phyloP scores from a whole-genome alignment of 805 yeast species.

The Saccharomycopsis sp. region DNA sequence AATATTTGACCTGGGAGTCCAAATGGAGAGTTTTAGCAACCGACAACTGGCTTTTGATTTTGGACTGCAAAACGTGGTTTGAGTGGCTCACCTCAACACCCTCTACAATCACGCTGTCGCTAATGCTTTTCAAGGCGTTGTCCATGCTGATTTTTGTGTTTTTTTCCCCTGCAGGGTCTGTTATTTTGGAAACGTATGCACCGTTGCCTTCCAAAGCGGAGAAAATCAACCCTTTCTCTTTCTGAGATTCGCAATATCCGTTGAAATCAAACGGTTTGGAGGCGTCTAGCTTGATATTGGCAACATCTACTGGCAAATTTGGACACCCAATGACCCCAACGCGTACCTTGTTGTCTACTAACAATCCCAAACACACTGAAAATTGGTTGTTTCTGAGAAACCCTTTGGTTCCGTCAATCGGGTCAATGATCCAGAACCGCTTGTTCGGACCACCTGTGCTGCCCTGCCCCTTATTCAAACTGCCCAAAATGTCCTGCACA shows the following conservation, averaged over 20 bases:
- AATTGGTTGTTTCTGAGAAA: slow-evolving; percentile 93
- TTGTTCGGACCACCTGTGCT: slow-evolving; percentile 84
- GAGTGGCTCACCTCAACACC: slow-evolving; percentile 96
- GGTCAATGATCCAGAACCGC: slow-evolving; percentile 95
- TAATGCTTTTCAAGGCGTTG: slow-evolving; percentile 35
- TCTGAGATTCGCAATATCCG: neutral
- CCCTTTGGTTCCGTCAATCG: slow-evolving; percentile 97
- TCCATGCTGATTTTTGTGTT: slow-evolving; percentile 35
- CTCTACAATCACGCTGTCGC: slow-evolving; percentile 67
- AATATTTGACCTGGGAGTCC: slow-evolving; percentile 96
- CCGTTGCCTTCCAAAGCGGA: slow-evolving; percentile 66
- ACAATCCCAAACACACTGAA: slow-evolving; percentile 89
- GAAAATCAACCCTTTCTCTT: slow-evolving; percentile 43
- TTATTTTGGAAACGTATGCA: slow-evolving; percentile 42
- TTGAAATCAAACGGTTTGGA: neutral
- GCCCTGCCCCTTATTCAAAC: slow-evolving; percentile 42
- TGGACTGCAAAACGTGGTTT: slow-evolving; percentile 76
- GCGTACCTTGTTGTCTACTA: slow-evolving; percentile 77
- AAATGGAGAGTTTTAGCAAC: slow-evolving; percentile 66
- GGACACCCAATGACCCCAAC: slow-evolving; percentile 97
- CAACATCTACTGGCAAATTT: slow-evolving; percentile 56
- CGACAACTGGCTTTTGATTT: slow-evolving; percentile 57
- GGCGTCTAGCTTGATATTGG: neutral
- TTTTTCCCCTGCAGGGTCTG: neutral
- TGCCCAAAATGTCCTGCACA: slow-evolving; percentile 30